phyloP scores from a whole-genome alignment of 1,284 basidiomycete species.

The Neolentinus lepideus region DNA sequence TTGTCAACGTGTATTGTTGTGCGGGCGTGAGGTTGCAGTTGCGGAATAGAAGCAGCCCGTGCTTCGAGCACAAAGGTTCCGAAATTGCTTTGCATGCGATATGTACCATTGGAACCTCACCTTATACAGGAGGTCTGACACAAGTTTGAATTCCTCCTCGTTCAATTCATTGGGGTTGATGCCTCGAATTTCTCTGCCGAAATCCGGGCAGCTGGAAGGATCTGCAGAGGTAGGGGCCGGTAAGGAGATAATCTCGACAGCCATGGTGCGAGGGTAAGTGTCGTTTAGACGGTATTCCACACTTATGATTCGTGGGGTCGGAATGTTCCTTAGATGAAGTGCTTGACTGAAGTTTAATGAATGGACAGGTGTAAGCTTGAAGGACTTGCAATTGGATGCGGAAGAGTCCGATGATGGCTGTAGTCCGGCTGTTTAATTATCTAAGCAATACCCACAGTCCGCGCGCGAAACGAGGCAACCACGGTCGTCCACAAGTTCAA shows the following conservation, averaged over 20 bases:
- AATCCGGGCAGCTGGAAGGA: slow-evolving; percentile 35
- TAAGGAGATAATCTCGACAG: slow-evolving; percentile 33
- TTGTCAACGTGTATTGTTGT: slow-evolving; percentile 78
- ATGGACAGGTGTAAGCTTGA: no score
- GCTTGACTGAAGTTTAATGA: no score
- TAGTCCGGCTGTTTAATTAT: background rate
- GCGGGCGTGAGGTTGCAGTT: slow-evolving; percentile 65
- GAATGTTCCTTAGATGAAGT: no score
- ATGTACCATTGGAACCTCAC: slow-evolving; percentile 17
- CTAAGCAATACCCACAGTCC: background rate
- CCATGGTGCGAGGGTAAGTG: slow-evolving; percentile 30
- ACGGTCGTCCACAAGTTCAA: no score
- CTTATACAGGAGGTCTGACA: slow-evolving; percentile 45
- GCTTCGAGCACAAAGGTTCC: slow-evolving; percentile 29
- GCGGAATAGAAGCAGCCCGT: slow-evolving; percentile 71
- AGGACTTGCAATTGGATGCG: no score
- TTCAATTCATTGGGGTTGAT: slow-evolving; percentile 37
- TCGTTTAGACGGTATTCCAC: no score
- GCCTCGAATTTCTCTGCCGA: slow-evolving; percentile 45
- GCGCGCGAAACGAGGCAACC: background rate
- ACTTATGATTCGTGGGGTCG: no score
- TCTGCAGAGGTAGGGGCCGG: slow-evolving; percentile 41
- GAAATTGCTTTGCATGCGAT: background rate
- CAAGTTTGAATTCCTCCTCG: slow-evolving; percentile 38
- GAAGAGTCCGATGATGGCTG: background rate